phyloP scores from a whole-genome alignment of 352 stramenopile species.

The Phytophthora lateralis region DNA sequence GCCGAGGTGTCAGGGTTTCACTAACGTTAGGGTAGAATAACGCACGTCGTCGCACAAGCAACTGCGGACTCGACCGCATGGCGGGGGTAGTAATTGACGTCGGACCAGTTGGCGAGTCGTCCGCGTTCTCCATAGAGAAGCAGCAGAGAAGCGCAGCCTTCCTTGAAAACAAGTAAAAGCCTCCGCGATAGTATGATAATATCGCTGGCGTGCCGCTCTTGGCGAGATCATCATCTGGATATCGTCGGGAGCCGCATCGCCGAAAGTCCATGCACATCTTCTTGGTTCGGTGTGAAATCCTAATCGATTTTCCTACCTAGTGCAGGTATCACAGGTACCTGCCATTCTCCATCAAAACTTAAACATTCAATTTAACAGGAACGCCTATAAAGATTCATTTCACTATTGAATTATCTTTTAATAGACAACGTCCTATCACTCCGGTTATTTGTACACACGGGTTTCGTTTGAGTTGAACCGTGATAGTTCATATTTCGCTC shows the following conservation, averaged over 20 bases:
- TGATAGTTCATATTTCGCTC: neutral
- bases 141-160: neutral
- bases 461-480: slow-evolving; percentile 2
- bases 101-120: neutral
- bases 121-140: slow-evolving; percentile 1
- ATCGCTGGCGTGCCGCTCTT: slow-evolving; percentile 3
- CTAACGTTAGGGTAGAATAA: neutral
- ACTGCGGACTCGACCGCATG: slow-evolving; percentile 25
- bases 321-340: neutral
- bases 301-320: neutral
- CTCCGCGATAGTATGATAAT: neutral
- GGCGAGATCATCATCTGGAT: neutral
- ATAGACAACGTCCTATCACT: too few species aligned
- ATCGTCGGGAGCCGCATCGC: neutral
- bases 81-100: slow-evolving; percentile 10
- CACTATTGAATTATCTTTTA: neutral
- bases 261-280: slow-evolving; percentile 13
- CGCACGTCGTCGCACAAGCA: slow-evolving; percentile 20
- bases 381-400: neutral
- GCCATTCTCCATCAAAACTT: too few species aligned
- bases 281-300: slow-evolving; percentile 16
- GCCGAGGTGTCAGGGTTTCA: slow-evolving; percentile 21
- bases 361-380: slow-evolving; percentile 1
- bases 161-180: too few species aligned
- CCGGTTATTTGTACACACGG: neutral